Evolutionary conservation across 805 yeast genomes (phyloP).

Genomic region (Suhomyces prunicola): DNA sequence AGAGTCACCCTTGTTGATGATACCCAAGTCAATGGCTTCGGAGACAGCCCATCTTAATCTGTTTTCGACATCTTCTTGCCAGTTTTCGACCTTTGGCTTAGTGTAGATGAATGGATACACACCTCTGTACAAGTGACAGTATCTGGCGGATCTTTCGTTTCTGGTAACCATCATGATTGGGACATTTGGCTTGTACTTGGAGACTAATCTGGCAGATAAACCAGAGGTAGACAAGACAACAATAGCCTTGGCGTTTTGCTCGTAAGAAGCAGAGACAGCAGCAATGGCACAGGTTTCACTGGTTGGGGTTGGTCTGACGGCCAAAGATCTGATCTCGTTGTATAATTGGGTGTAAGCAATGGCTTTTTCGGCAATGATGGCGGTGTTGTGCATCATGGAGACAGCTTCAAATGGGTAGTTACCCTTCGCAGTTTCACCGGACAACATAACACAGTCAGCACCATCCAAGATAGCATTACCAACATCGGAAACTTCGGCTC

Average conservation of each 20-base stretch:
- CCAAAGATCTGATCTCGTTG: constrained; percentile 83
- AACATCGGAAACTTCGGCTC: constrained; percentile 99
- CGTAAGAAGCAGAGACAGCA: constrained; percentile 94
- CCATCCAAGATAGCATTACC: constrained; percentile 99
- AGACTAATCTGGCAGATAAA: constrained; percentile 89
- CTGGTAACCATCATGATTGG: constrained; percentile 98
- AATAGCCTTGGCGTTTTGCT: constrained; percentile 95
- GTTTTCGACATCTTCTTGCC: constrained; percentile 95
- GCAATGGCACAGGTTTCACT: constrained; percentile 97
- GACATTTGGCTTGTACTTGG: constrained; percentile 96
- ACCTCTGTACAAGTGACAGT: constrained; percentile 95
- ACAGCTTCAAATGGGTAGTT: constrained; percentile 97
- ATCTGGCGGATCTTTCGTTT: constrained; percentile 90
- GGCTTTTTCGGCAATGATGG: constrained; percentile 94
- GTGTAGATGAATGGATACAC: constrained; percentile 93
- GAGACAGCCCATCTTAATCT: constrained; percentile 91
- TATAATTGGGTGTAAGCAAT: constrained; percentile 81
- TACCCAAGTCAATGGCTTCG: constrained; percentile 83
- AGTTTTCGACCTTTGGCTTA: constrained; percentile 64
- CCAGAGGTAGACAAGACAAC: constrained; percentile 95
- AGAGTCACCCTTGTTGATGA: constrained; percentile 82
- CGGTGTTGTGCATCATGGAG: constrained; percentile 97
- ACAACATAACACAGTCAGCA: constrained; percentile 99
- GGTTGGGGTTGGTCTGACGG: constrained; percentile 86
- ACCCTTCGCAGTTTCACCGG: constrained; percentile 99